Conservation (phyloP, 2,329 filamentous ascomycete species). For the Claviceps spartinae region DNA sequence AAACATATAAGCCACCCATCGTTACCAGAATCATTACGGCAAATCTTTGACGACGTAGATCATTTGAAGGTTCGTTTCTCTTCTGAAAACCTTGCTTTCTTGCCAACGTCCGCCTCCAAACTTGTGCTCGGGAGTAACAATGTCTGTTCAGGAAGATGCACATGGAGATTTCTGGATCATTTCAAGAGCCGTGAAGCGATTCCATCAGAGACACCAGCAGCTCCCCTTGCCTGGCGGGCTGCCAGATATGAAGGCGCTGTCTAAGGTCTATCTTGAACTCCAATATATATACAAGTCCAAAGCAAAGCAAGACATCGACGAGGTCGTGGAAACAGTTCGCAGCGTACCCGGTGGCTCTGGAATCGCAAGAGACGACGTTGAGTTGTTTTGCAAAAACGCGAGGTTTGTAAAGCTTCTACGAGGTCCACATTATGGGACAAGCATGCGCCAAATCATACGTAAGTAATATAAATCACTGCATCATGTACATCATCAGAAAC, state of each 20-base stretch:
- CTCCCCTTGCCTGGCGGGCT: constrained; percentile 77
- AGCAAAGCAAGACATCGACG: constrained; percentile 61
- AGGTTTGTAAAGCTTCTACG: constrained; percentile 83
- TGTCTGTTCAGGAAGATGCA: background rate
- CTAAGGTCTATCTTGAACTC: constrained; percentile 73
- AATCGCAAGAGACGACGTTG: constrained; percentile 62
- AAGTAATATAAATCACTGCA: constrained; percentile 16
- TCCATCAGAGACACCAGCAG: constrained; percentile 57
- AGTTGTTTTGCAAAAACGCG: constrained; percentile 90
- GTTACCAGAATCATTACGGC: constrained; percentile 54
- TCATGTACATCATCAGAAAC: background rate
- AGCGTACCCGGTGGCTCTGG: constrained; percentile 31
- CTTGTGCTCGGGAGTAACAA: background rate
- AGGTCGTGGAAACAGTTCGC: constrained; percentile 56
- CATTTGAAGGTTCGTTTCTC: constrained; percentile 35
- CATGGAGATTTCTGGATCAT: constrained; percentile 72
- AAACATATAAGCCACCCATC: constrained; percentile 65
- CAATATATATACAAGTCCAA: constrained; percentile 90
- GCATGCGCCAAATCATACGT: constrained; percentile 41
- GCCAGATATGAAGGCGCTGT: constrained; percentile 96
- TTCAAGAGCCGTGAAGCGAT: constrained; percentile 62
- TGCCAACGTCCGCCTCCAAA: background rate
- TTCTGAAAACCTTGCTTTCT: background rate
- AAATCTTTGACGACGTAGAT: constrained; percentile 60
- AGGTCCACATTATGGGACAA: constrained; percentile 28